phyloP scores from a whole-genome alignment of 768 basidiomycete species.

The Pleurotus tuber-regium region DNA sequence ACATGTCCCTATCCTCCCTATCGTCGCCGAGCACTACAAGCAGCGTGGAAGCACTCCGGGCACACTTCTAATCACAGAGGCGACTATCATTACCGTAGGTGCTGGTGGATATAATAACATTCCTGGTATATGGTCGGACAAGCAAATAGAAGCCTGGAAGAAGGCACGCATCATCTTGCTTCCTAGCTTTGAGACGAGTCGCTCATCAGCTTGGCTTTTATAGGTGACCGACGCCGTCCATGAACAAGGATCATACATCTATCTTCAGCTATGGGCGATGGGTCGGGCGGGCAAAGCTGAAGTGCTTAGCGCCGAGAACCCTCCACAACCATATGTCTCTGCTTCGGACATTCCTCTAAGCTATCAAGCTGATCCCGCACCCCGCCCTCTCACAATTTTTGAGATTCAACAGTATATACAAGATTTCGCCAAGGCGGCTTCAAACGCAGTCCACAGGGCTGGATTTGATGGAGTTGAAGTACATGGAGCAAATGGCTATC shows the following conservation, averaged over 20 bases:
- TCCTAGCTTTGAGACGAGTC: not conserved
- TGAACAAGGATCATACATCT: constrained; percentile 41
- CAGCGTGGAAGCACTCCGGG: constrained; percentile 20
- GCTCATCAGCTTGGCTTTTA: not conserved
- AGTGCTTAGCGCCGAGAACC: constrained; percentile 26
- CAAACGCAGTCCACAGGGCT: constrained; percentile 50
- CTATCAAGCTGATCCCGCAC: constrained; percentile 19
- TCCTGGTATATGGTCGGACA: constrained; percentile 36
- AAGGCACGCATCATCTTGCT: constrained; percentile 12
- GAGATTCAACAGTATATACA: constrained; percentile 51
- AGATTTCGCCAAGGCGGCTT: constrained; percentile 53
- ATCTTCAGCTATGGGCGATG: constrained; percentile 44
- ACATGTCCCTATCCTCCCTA: constrained; percentile 25
- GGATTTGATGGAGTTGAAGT: constrained; percentile 68
- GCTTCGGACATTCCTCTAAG: constrained; percentile 21
- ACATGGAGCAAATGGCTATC: constrained; percentile 44
- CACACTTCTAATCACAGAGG: constrained; percentile 33
- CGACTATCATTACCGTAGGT: constrained; percentile 24
- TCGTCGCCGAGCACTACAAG: constrained; percentile 20
- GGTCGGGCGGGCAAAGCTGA: constrained; percentile 26
- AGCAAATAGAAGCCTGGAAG: constrained; percentile 45
- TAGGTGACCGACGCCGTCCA: constrained; percentile 8
- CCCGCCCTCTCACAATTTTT: constrained; percentile 39
- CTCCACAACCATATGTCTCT: constrained; percentile 23
- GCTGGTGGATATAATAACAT: constrained; percentile 27